These are phyloP conservation scores for Dentipellis fragilis DNA, from an alignment of 768 basidiomycete genomes.

Conservation along the genomic window DNA sequence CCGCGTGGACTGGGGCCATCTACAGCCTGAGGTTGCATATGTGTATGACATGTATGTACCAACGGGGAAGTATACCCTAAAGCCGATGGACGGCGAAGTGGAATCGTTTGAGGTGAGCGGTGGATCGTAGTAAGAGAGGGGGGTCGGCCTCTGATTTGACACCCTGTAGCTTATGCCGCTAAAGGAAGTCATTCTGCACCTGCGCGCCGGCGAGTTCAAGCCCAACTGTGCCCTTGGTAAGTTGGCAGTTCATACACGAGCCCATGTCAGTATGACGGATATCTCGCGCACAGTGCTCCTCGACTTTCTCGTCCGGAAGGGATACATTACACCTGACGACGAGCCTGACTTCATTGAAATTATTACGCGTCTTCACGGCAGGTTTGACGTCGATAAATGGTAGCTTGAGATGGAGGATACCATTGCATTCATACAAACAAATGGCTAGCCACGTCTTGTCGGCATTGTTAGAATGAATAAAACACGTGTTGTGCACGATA, in stretches of 20 bases:
- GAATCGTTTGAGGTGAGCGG: slow-evolving; percentile 75
- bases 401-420: background rate
- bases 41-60: slow-evolving; percentile 78
- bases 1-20: slow-evolving; percentile 57
- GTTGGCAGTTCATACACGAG: slow-evolving; percentile 11
- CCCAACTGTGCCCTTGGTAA: slow-evolving; percentile 81
- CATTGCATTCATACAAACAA: too few species aligned
- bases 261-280: background rate
- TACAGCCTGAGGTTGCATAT: slow-evolving; percentile 87
- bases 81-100: slow-evolving; percentile 86
- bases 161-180: slow-evolving; percentile 51
- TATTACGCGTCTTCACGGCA: slow-evolving; percentile 56
- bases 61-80: slow-evolving; percentile 43
- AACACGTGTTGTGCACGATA: too few species aligned
- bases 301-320: slow-evolving; percentile 83
- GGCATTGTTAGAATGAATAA: too few species aligned
- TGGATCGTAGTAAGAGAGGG: background rate
- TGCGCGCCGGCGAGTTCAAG: slow-evolving; percentile 76
- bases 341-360: slow-evolving; percentile 80
- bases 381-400: slow-evolving; percentile 58
- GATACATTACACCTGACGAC: slow-evolving; percentile 77
- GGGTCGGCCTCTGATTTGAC: background rate
- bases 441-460: too few species aligned
- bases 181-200: slow-evolving; percentile 47
- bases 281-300: slow-evolving; percentile 48